Base-by-base conservation (phyloP, 176 grass and related monocot genomes). In the Hordeum marinum region DNA sequence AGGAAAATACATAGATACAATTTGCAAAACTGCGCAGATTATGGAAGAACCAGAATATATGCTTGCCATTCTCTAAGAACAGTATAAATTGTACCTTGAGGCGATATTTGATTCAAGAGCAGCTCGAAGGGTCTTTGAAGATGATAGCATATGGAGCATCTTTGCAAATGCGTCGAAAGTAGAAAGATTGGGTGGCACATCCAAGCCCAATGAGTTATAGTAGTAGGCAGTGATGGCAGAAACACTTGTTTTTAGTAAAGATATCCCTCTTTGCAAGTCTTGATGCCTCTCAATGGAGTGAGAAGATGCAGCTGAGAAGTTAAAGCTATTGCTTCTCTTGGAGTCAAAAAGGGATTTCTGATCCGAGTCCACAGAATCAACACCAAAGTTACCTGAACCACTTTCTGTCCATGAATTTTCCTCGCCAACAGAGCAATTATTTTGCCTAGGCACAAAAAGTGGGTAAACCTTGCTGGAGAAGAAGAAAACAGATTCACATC, bases 151-250 rank as follows among this genome's bases (percentile, higher is more conserved):
- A 48, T 82, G 88, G 71, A 99, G 82, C 83, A 99, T 86, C 76
- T 89, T 96, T 27, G 89, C 79, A 89, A 99, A 90, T 54, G 96
- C 87, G 48, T 96, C 96, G 60, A 99, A 99, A 66, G 94, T 99
- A 72, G 94, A 99, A 92, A 91, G 89, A 86, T 92, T 86, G n/a
- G 88, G 81, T 82, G 96, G 91, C 46, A 99, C 90, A 83, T 96
- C 88, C 80, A 99, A 85, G 71, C 89, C 88, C 81, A 99, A 89
- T 14, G 90, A 92, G 80, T 96, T 96, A 81, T 99, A 99, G 73
- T 86, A 99, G 72, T 96, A 96, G 25, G 84, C 72, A 26, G 93
- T 99, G 72, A 96, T 91, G 37, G 87, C 85, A 3, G 91, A 76
- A 74, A 99, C 91, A 84, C 96, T 99, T 79, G 89, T 96, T 76